Base-by-base conservation (phyloP, 2,329 filamentous ascomycete genomes). In the Fusarium tjaetaba region DNA sequence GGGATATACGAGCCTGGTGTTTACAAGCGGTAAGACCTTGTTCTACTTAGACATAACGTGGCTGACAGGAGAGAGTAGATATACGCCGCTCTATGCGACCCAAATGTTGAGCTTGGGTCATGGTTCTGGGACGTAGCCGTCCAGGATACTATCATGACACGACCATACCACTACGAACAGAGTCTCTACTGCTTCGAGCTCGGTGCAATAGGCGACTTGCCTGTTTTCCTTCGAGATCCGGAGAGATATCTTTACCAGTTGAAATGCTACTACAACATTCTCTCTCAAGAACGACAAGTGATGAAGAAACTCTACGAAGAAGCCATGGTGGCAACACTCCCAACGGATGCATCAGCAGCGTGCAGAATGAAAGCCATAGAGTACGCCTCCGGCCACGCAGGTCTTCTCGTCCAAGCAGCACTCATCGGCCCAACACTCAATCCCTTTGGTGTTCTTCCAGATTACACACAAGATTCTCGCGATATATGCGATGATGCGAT, bases 81-180 rank as follows among this genome's bases (percentile, higher is more conserved):
- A 7, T 73, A 59, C 36, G 71, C 63, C 4, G 56, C 61, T 11
- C 38, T 73, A 1, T 49, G 56, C 10, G 59, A 71, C 22, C 67
- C 67, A 6, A 68, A 56, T 0, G 41, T 73, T 3, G 32, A 61
- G 22, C 71, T 73, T 0, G 71, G 64, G 4, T n/a, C 63, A 7
- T 73, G 71, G 71, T 74, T 53, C 10, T 69, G 71, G 71, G 51
- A 71, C 7, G 36, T 74, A 5, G 68, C 62, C 1, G 10, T 61
- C 6, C 68, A 61, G 7, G 60, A 59, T 4, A 42, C 41, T 4
- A 28, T 60, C 30, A 49, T 48, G 14, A 49, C 59, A 34, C 53
- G 71, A 9, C 71, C 71, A 11, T 60, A 55, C 1, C 56, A 68
- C 20, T 68, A 73, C 10, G 41, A 55, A 8, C 42, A 61, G 2